Conservation (phyloP, 176 grass and related monocot genomes). For the Oryza officinalis region DNA sequence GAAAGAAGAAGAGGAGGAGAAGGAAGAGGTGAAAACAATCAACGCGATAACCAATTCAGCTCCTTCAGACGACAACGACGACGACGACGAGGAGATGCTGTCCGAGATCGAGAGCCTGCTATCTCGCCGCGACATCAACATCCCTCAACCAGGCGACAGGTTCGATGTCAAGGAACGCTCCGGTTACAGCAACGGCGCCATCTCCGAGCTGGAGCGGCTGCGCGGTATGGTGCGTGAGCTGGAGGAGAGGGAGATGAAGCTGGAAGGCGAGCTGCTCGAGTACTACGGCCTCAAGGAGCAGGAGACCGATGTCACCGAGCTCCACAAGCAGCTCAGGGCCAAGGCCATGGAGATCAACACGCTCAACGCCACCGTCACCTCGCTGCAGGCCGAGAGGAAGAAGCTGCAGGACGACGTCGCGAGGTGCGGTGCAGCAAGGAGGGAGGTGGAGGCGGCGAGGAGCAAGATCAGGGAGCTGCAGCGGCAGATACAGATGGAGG, state of each 20-base stretch:
- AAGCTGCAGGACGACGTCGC: constrained; percentile 71
- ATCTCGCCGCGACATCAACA: constrained; percentile 65
- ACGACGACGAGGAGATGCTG: constrained; percentile 71
- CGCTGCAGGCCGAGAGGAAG: constrained; percentile 72
- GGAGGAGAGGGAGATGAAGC: constrained; percentile 80
- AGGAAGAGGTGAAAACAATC: constrained; percentile 89
- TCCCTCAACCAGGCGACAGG: constrained; percentile 63
- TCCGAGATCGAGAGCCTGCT: constrained; percentile 78
- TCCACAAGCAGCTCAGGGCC: constrained; percentile 87
- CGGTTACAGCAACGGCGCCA: constrained; percentile 49
- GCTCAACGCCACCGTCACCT: constrained; percentile 72
- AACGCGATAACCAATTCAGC: constrained; percentile 66
- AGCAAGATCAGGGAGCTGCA: constrained; percentile 87
- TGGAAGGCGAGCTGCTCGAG: constrained; percentile 74
- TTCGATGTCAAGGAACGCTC: constrained; percentile 61
- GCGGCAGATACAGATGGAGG: constrained; percentile 72
- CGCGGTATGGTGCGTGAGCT: constrained; percentile 57
- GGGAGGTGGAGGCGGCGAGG: constrained; percentile 59
- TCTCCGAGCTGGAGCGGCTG: constrained; percentile 62
- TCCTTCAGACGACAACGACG: constrained; percentile 32
- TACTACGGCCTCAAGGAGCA: constrained; percentile 96
- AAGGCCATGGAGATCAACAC: constrained; percentile 68
- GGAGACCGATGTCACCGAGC: constrained; percentile 66
- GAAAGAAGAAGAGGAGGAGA: constrained; percentile 59
- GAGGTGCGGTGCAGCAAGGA: constrained; percentile 27